phyloP scores from a whole-genome alignment of 2,329 filamentous ascomycete species.

The Alternaria triticina region DNA sequence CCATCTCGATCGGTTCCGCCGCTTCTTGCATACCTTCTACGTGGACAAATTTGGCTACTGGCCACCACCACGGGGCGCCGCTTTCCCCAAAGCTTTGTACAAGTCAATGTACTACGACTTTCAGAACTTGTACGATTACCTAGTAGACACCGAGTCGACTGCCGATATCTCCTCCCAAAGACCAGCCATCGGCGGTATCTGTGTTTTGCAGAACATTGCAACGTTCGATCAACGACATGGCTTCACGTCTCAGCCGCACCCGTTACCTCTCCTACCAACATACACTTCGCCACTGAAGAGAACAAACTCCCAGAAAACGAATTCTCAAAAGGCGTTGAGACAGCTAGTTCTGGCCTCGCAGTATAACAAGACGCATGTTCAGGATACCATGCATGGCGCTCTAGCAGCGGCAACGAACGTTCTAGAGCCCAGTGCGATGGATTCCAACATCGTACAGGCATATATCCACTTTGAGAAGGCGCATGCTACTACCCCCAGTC shows the following conservation, averaged over 20 bases:
- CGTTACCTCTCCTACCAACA: slow-evolving; percentile 69
- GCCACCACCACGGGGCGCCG: slow-evolving; percentile 62
- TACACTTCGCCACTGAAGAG: slow-evolving; percentile 36
- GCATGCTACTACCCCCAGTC: slow-evolving; percentile 57
- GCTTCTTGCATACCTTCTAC: slow-evolving; percentile 72
- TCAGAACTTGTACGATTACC: slow-evolving; percentile 70
- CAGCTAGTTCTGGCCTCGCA: slow-evolving; percentile 45
- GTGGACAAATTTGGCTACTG: slow-evolving; percentile 72
- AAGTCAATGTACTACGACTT: slow-evolving; percentile 72
- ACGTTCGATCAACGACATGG: slow-evolving; percentile 69
- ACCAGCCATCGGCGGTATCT: slow-evolving; percentile 70
- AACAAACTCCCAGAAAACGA: slow-evolving; percentile 38
- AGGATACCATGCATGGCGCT: slow-evolving; percentile 61
- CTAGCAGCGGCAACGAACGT: slow-evolving; percentile 58
- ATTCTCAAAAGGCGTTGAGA: slow-evolving; percentile 45
- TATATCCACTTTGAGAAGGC: slow-evolving; percentile 75
- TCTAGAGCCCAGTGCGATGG: slow-evolving; percentile 42
- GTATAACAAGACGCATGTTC: slow-evolving; percentile 55
- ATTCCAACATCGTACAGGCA: slow-evolving; percentile 65
- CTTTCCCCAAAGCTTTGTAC: slow-evolving; percentile 66
- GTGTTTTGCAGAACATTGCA: slow-evolving; percentile 70
- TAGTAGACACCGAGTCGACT: slow-evolving; percentile 68
- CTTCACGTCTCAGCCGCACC: slow-evolving; percentile 66
- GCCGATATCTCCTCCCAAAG: slow-evolving; percentile 58
- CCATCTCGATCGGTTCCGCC: slow-evolving; percentile 76